Conservation (phyloP, 805 yeast species). For the Kregervanrija fluxuum region DNA sequence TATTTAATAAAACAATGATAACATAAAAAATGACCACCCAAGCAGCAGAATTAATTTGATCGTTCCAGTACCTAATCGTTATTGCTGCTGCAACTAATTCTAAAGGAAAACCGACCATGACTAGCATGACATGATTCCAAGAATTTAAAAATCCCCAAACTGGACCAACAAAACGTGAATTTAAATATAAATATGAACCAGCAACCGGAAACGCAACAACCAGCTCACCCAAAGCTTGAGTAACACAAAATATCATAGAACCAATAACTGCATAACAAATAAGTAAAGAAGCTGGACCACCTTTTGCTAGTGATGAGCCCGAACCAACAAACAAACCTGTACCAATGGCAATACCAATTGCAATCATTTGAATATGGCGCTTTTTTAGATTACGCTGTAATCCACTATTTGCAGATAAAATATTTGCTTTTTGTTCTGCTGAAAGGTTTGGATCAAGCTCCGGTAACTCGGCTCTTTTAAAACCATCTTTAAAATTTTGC, state of each 20-base stretch:
- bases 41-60: slow-evolving; percentile 37
- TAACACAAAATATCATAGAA: slow-evolving; percentile 47
- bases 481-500: slow-evolving; percentile 15
- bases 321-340: slow-evolving; percentile 73
- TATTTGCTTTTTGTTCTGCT: slow-evolving; percentile 35
- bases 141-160: slow-evolving; percentile 54
- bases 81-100: slow-evolving; percentile 46
- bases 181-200: slow-evolving; percentile 50
- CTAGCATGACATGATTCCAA: slow-evolving; percentile 45
- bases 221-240: slow-evolving; percentile 55
- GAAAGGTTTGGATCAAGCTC: slow-evolving; percentile 32
- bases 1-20: slow-evolving; percentile 39
- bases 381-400: slow-evolving; percentile 42
- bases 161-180: slow-evolving; percentile 47
- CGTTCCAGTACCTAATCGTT: slow-evolving; percentile 40
- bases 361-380: slow-evolving; percentile 69
- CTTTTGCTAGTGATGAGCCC: slow-evolving; percentile 46
- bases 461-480: slow-evolving; percentile 22
- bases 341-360: slow-evolving; percentile 74
- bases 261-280: slow-evolving; percentile 52
- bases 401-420: slow-evolving; percentile 36
- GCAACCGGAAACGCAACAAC: slow-evolving; percentile 51
- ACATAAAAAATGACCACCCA: slow-evolving; percentile 46
- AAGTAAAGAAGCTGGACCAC: slow-evolving; percentile 64
- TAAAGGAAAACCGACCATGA: slow-evolving; percentile 42